Percentiles rank a stretch among this genome's conserved stretches.
Evolutionary conservation across 176 grass and related monocot genomes (phyloP).

Genomic region (Pontederia paniculata): DNA sequence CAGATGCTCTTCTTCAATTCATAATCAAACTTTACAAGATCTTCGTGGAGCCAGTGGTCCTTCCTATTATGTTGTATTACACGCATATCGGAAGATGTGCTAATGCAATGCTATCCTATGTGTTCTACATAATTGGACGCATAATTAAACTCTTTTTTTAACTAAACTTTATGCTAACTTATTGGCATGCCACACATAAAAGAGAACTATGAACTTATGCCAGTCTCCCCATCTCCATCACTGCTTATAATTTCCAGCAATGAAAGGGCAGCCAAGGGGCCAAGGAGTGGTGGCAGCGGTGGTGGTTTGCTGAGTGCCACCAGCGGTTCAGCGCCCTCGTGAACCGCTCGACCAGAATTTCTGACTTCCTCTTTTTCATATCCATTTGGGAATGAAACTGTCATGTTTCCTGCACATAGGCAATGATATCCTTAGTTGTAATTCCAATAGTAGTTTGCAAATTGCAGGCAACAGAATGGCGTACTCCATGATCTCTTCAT

Average conservation of each 20-base stretch:
- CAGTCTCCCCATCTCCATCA: conserved; percentile 36
- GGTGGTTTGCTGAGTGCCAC: conserved; percentile 50
- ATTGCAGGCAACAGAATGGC: background rate
- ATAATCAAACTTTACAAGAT: conserved; percentile 36
- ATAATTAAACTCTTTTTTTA: too few relatives aligned
- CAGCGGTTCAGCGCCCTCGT: conserved; percentile 33
- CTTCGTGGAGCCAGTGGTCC: conserved; percentile 32
- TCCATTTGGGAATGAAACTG: conserved; percentile 36
- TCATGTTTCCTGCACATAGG: conserved; percentile 35
- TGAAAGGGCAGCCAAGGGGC: conserved; percentile 31
- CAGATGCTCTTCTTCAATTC: conserved; percentile 24
- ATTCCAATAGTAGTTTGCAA: too few relatives aligned
- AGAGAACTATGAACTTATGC: too few relatives aligned
- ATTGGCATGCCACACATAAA: too few relatives aligned
- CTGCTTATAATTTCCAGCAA: conserved; percentile 35
- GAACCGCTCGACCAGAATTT: conserved; percentile 10
- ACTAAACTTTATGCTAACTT: too few relatives aligned
- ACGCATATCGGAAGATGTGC: background rate
- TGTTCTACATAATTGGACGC: too few relatives aligned
- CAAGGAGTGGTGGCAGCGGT: conserved; percentile 52
- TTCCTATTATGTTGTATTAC: conserved; percentile 49
- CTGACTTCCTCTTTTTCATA: conserved; percentile 23
- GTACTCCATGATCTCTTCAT: conserved; percentile 27
- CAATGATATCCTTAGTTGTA: background rate
- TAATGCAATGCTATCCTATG: too few relatives aligned